Evolutionary conservation across 306 rosid genomes (phyloP), one percentile per base, ranked within the genome.

Genomic region (Mucuna pruriens): DNA sequence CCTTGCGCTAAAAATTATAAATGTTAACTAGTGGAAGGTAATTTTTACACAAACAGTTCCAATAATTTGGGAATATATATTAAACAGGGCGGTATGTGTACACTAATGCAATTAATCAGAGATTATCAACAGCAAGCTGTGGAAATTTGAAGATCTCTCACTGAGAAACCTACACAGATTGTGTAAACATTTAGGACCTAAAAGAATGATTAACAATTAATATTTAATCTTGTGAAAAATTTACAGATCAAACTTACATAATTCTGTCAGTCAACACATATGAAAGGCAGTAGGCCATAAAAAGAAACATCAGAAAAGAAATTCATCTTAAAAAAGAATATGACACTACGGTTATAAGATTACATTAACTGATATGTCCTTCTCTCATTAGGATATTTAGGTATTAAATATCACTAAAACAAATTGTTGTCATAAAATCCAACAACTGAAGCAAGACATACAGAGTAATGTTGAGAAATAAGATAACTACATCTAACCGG

Each of bases 401-500:
- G 38, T 25, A 77, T 49, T 69, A 48, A 48, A 61, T 57, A 25
- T 6, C 31, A 38, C 20, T 33, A 51, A 60, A 49, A 48, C 60
- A 83, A 20, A 45, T 16, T 33, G 16, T 15, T 29, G 22, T 16
- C 44, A 80, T 57, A 57, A 82, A 42, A 55, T 67, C 65, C 61
- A 81, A 60, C 6, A 55, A 42, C 11, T n/a, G 44, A 76, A 77
- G 48, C 80, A 65, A 52, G 31, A 69, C 79, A 62, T 39, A 6
- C 54, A 11, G 64, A 63, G 7, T 49, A 40, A 36, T 16, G 72
- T 44, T 76, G 76, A 26, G n/a, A 54, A 17, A 68, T 4, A 64
- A 40, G 63, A 60, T 54, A 44, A 48, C 9, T 38, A 65, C 31
- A 46, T 13, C 22, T 25, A 54, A 22, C 36, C 7, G 7, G 34